These are phyloP conservation scores for Lachnellula willkommii DNA, from an alignment of 2,329 filamentous ascomycete genomes.

Conservation along the genomic window DNA sequence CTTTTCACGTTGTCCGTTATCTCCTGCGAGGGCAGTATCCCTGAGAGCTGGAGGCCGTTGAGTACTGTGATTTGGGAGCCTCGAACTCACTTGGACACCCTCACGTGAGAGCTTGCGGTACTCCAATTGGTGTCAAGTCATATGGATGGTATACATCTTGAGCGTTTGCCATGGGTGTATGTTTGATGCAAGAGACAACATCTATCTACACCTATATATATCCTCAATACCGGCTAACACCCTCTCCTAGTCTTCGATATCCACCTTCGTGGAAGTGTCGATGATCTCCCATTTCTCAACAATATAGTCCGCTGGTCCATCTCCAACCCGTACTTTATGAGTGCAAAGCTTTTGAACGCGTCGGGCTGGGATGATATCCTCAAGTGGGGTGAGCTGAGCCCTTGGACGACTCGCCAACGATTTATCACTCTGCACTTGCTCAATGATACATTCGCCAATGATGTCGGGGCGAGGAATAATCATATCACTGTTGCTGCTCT, in stretches of 20 bases:
- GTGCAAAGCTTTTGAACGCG: conserved; percentile 3
- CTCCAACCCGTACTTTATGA: neutral
- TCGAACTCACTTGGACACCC: too few species aligned
- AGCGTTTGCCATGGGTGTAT: neutral
- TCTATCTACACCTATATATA: too few species aligned
- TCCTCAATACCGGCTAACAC: neutral
- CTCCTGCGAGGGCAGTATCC: too few species aligned
- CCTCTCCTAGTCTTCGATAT: conserved; percentile 1
- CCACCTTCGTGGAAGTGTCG: neutral
- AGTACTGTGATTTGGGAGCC: too few species aligned
- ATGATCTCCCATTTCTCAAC: neutral
- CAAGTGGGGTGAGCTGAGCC: neutral
- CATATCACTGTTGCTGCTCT: neutral
- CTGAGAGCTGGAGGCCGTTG: too few species aligned
- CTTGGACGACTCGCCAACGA: conserved; percentile 1
- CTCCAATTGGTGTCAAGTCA: too few species aligned
- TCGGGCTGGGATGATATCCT: conserved; percentile 5
- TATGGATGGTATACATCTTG: neutral
- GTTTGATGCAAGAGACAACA: neutral
- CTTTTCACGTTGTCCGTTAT: too few species aligned
- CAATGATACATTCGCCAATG: neutral
- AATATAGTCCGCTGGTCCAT: neutral
- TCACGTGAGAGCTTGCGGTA: too few species aligned
- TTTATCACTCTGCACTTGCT: neutral
- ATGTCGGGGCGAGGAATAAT: neutral